Percentiles rank a stretch among this genome's conserved stretches.
These are phyloP conservation scores for thale cress (Arabidopsis thaliana) DNA, from an alignment of 345 rosid genomes.

Conservation along the genomic window DNA sequence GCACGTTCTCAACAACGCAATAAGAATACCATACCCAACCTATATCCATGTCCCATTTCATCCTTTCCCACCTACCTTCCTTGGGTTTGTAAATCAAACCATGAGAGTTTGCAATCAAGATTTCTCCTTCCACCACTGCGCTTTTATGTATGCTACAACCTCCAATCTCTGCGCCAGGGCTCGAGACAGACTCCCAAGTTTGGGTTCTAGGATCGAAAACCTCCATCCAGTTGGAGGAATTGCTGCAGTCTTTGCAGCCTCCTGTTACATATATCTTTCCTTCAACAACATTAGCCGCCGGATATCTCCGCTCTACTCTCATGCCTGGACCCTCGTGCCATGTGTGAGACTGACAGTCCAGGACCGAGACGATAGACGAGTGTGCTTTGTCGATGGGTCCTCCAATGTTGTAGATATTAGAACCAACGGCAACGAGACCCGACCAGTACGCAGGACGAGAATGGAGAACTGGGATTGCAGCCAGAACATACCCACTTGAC, in stretches of 20 bases:
- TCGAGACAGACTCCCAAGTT: slow-evolving; percentile 46
- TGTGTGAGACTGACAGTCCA: slow-evolving; percentile 64
- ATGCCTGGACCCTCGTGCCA: slow-evolving; percentile 61
- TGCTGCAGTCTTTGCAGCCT: slow-evolving; percentile 56
- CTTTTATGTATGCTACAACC: not conserved
- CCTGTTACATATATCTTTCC: slow-evolving; percentile 70
- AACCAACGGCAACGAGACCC: slow-evolving; percentile 37
- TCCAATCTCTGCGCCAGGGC: not conserved
- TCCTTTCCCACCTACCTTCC: slow-evolving; percentile 52
- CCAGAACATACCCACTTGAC: not conserved
- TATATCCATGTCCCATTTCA: slow-evolving; percentile 44
- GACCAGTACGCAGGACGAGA: slow-evolving; percentile 44
- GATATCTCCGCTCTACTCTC: slow-evolving; percentile 51
- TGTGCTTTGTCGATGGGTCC: slow-evolving; percentile 51
- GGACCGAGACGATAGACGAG: slow-evolving; percentile 58
- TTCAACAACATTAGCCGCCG: slow-evolving; percentile 59
- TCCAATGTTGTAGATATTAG: slow-evolving; percentile 56
- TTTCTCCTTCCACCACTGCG: not conserved
- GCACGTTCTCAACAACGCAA: slow-evolving; percentile 36
- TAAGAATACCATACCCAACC: not conserved
- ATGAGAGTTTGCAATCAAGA: not conserved
- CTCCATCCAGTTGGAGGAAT: slow-evolving; percentile 68
- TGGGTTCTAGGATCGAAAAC: slow-evolving; percentile 54
- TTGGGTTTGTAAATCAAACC: slow-evolving; percentile 24
- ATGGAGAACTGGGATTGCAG: slow-evolving; percentile 35